phyloP scores from a whole-genome alignment of 495 filamentous ascomycete genomes.

The Chaetomidium leptoderma region DNA sequence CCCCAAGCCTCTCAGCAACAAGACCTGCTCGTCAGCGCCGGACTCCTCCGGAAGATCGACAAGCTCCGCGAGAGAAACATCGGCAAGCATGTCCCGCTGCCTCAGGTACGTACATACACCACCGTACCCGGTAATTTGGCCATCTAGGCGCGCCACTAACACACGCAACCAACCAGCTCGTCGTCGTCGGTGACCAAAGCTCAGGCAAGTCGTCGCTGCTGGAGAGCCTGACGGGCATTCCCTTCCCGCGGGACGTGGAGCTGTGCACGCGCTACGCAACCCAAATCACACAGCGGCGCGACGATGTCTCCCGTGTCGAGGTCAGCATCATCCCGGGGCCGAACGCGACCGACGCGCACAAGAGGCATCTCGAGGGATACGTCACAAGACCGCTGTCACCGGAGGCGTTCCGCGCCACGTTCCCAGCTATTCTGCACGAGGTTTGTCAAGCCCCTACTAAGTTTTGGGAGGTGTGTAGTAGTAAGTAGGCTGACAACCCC shows the following conservation, averaged over 20 bases:
- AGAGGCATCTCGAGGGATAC: slow-evolving; percentile 19
- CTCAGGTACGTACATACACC: slow-evolving; percentile 25
- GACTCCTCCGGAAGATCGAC: slow-evolving; percentile 35
- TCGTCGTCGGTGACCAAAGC: slow-evolving; percentile 46
- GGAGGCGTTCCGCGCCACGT: slow-evolving; percentile 16
- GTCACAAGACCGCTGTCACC: slow-evolving; percentile 10
- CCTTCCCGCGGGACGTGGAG: slow-evolving; percentile 43
- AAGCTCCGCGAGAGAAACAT: slow-evolving; percentile 39
- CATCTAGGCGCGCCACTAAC: too few species aligned
- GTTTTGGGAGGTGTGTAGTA: neutral
- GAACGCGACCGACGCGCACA: slow-evolving; percentile 22
- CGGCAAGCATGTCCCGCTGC: slow-evolving; percentile 36
- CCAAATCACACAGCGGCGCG: slow-evolving; percentile 46
- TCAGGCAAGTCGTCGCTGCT: slow-evolving; percentile 48
- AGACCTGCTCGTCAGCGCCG: slow-evolving; percentile 18
- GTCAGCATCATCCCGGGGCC: slow-evolving; percentile 43
- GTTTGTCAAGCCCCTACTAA: slow-evolving; percentile 10
- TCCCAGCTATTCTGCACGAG: slow-evolving; percentile 25
- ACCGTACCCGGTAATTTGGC: too few species aligned
- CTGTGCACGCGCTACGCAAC: slow-evolving; percentile 55
- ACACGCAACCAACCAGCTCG: slow-evolving; percentile 34
- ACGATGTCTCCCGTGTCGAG: slow-evolving; percentile 22
- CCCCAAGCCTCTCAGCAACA: neutral
- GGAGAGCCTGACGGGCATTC: slow-evolving; percentile 47
- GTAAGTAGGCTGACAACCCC: slow-evolving; percentile 2